phyloP scores from a whole-genome alignment of 108 stramenopile genomes.

The Chaetoceros muelleri region DNA sequence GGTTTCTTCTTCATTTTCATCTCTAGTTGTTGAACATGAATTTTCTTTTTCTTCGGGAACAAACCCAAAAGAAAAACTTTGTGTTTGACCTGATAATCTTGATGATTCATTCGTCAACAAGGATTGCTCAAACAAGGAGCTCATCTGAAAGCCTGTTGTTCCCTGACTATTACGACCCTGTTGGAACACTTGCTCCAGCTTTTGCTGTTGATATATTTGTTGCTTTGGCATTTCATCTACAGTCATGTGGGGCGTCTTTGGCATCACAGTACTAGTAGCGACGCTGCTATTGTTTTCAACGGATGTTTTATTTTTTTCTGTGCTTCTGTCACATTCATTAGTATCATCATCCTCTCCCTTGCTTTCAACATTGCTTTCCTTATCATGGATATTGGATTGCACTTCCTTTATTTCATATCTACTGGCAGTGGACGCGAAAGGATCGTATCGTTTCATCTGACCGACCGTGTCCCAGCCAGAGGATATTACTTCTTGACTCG shows the following conservation, averaged over 20 bases:
- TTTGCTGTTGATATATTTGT: conserved; percentile 52
- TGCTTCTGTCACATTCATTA: conserved; percentile 22
- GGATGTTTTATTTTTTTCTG: conserved; percentile 6
- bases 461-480: conserved; percentile 8
- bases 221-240: conserved; percentile 1
- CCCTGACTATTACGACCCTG: conserved; percentile 33
- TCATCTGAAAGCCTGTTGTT: neutral
- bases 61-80: conserved; percentile 3
- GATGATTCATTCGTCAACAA: neutral
- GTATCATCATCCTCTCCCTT: conserved; percentile 27
- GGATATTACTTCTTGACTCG: neutral
- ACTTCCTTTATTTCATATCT: neutral
- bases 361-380: neutral
- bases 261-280: neutral
- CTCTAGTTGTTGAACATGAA: neutral
- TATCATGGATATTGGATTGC: neutral
- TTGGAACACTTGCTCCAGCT: conserved; percentile 64
- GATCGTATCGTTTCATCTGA: conserved; percentile 44
- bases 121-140: neutral
- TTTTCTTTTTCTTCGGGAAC: neutral
- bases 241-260: neutral
- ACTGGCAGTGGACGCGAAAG: conserved; percentile 5
- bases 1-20: conserved; percentile 1
- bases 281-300: conserved; percentile 6
- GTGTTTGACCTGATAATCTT: neutral